A percentile compares a stretch with the other conserved stretches of the same genome.
These are phyloP conservation scores for Luzula sylvatica DNA, from an alignment of 176 grass and related monocot species.

Conservation along the genomic window DNA sequence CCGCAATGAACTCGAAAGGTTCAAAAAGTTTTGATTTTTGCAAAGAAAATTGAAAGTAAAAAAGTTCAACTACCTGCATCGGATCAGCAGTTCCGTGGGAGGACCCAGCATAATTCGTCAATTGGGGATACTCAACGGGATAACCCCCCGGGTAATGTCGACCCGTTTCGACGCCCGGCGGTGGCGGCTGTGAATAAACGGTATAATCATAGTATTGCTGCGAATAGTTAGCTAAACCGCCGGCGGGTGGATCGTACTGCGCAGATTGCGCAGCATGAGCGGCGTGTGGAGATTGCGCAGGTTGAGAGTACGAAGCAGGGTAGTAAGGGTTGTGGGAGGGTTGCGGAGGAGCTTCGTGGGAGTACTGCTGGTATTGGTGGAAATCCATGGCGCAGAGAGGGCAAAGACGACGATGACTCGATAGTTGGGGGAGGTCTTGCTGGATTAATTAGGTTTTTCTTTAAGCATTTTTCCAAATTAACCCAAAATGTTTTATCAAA, in stretches of 20 bases:
- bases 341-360: not conserved
- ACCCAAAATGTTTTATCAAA: too few relatives aligned
- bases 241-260: slow-evolving; percentile 12
- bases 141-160: not conserved
- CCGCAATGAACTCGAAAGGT: not conserved
- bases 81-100: not conserved
- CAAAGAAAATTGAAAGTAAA: too few relatives aligned
- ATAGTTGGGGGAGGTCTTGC: too few relatives aligned
- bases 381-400: too few relatives aligned
- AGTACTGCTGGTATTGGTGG: too few relatives aligned
- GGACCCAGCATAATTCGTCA: slow-evolving; percentile 6
- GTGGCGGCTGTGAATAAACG: slow-evolving; percentile 24
- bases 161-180: slow-evolving; percentile 19
- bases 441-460: too few relatives aligned
- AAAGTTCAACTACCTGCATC: not conserved
- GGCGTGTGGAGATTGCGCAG: not conserved
- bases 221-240: too few relatives aligned
- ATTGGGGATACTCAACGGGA: slow-evolving; percentile 2
- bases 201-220: slow-evolving; percentile 16
- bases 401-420: too few relatives aligned
- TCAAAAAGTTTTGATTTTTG: not conserved
- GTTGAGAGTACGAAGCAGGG: not conserved
- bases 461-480: too few relatives aligned
- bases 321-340: not conserved
- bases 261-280: not conserved